Base-by-base conservation (phyloP, 108 stramenopile genomes). In the Aurantiochytrium sp. region DNA sequence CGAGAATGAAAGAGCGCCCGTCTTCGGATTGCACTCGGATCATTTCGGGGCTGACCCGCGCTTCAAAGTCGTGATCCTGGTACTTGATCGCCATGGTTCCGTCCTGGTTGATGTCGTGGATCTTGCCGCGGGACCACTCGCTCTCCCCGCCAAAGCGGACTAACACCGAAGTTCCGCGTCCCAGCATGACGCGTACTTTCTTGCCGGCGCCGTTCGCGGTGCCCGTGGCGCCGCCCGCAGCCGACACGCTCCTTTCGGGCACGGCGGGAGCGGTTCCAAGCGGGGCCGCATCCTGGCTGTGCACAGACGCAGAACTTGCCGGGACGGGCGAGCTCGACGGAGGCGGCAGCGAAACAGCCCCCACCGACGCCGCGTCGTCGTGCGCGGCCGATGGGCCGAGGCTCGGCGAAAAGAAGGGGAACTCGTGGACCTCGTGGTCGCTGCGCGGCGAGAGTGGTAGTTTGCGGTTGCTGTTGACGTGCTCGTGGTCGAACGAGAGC, bases 1-100 rank as follows among this genome's bases (percentile, higher is more conserved):
- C 73, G 19, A 81, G 45, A 48, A 48, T 37, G 24, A 48, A 81
- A 24, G 36, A 19, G 10, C 39, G 42, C 21, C 73, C 73, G 32
- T 41, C 73, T 6, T 81, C 73, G 6, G 73, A 41, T 6, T 6
- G 12, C 2, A 81, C 45, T 2, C 73, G 73, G n/a, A 81, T 81
- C 42, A 81, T 12, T 1, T 81, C 73, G 12, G 3, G 2, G 24
- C 42, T 41, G 10, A 81, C 73, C 19, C 42, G 45, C 21, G 73
- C n/a, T 81, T 81, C 73, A 48, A 22, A 81, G 45, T 48, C 42
- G 10, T 81, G 73, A 30, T 81, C 73, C 24, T 39, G 6, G 24
- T 81, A 81, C 73, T 81, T 81, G 73, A 81, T 81, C 17, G 73
- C 73, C 21, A 81, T 48, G 3, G 73, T 81, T 24, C 73, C 45